Percentiles rank a stretch among this genome's conserved stretches.
These are phyloP conservation scores for Coniochaeta ligniaria DNA, from an alignment of 2,329 filamentous ascomycete genomes.

Conservation along the genomic window DNA sequence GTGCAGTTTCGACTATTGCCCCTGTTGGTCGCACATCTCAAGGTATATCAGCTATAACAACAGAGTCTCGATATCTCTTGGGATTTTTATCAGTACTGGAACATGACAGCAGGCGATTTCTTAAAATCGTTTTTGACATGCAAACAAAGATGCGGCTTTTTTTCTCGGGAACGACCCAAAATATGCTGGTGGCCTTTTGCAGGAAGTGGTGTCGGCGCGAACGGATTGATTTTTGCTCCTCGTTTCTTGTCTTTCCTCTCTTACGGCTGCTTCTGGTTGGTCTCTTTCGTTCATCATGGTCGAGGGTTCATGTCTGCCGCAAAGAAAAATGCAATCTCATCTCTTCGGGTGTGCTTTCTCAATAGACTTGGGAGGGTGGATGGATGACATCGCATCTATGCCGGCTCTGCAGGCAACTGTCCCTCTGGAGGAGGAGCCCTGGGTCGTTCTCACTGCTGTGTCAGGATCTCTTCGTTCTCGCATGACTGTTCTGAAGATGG, in stretches of 20 bases:
- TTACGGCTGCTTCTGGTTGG: neutral
- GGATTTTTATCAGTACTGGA: neutral
- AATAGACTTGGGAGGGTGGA: neutral
- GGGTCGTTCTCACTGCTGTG: neutral
- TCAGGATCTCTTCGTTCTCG: neutral
- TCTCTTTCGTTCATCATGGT: neutral
- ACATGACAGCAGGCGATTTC: neutral
- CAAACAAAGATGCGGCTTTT: neutral
- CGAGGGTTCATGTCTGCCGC: neutral
- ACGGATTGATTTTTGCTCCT: neutral
- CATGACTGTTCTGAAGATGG: neutral
- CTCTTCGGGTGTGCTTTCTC: neutral
- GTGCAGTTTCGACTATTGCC: neutral
- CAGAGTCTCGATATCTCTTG: neutral
- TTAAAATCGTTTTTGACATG: neutral
- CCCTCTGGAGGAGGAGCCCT: neutral
- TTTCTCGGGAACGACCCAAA: neutral
- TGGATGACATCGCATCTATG: neutral
- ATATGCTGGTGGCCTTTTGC: neutral
- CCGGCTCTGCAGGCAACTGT: neutral
- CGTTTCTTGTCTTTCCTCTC: neutral
- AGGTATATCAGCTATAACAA: neutral
- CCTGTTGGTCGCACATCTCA: neutral
- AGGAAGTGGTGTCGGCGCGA: neutral
- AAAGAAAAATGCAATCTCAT: neutral